A percentile compares a stretch with the other conserved stretches of the same genome.
These are phyloP conservation scores for Orobanche coerulescens DNA, from an alignment of 257 asterid species.

Conservation along the genomic window DNA sequence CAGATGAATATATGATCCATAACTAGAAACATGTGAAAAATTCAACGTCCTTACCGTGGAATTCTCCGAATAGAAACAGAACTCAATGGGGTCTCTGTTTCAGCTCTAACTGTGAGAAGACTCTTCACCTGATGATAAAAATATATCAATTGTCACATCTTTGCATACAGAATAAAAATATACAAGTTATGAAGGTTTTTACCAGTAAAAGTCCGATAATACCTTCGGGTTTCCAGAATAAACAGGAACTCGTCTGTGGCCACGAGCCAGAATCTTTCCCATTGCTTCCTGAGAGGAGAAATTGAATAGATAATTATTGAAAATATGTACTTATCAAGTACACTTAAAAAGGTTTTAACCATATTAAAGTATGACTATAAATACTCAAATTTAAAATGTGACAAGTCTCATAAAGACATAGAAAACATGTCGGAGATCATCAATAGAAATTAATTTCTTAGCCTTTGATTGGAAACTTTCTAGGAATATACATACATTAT, in stretches of 20 bases:
- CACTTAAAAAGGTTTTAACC: no score
- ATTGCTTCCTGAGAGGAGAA: conserved; percentile 60
- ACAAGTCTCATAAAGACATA: no score
- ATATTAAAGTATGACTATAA: conserved; percentile 10
- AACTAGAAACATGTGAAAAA: not conserved
- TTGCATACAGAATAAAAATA: not conserved
- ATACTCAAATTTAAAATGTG: no score
- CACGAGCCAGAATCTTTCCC: conserved; percentile 83
- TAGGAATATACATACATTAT: no score
- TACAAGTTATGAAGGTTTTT: conserved; percentile 2
- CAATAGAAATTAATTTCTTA: no score
- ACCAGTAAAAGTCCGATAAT: conserved; percentile 83
- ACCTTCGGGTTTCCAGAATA: conserved; percentile 63
- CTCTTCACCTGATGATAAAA: conserved; percentile 58
- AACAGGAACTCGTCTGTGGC: conserved; percentile 95
- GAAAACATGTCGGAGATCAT: no score
- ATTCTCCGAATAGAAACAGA: conserved; percentile 83
- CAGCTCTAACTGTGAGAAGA: conserved; percentile 79
- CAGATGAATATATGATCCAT: not conserved
- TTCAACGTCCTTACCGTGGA: conserved; percentile 51
- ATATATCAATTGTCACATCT: conserved; percentile 3
- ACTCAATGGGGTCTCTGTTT: conserved; percentile 85
- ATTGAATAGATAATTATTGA: not conserved
- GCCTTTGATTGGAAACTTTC: no score
- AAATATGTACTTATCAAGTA: no score